phyloP scores from a whole-genome alignment of 768 basidiomycete genomes.

The Panaeolus papilionaceus region DNA sequence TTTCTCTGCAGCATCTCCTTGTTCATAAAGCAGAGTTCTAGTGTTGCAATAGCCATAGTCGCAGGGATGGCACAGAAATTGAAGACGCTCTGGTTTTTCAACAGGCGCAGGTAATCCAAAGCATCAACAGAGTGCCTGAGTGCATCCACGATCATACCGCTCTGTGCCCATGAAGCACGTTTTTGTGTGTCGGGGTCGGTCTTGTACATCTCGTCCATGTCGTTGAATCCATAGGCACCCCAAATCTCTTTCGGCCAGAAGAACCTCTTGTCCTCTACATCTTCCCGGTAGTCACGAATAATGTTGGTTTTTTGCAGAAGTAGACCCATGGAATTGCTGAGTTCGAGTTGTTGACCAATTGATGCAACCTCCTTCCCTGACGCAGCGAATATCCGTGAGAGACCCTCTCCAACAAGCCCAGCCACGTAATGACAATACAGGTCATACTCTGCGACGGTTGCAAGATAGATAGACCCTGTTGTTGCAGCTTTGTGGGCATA shows the following conservation, averaged over 20 bases:
- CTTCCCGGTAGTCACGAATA: conserved; percentile 93
- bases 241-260: conserved; percentile 98
- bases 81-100: conserved; percentile 93
- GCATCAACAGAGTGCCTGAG: conserved; percentile 84
- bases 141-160: conserved; percentile 89
- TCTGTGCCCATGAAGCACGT: conserved; percentile 81
- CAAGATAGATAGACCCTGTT: conserved; percentile 71
- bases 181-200: conserved; percentile 56
- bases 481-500: conserved; percentile 85
- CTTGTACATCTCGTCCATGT: conserved; percentile 69
- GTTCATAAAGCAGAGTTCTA: conserved; percentile 95
- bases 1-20: conserved; percentile 82
- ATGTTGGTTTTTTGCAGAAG: conserved; percentile 98
- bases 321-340: conserved; percentile 95
- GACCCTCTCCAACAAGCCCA: conserved; percentile 95
- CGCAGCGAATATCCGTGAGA: conserved; percentile 86
- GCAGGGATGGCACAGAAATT: conserved; percentile 96
- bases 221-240: conserved; percentile 75
- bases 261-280: conserved; percentile 79
- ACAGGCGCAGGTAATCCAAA: conserved; percentile 86
- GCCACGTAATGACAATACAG: conserved; percentile 99
- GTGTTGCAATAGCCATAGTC: conserved; percentile 94
- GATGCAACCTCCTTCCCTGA: conserved; percentile 81
- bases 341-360: conserved; percentile 81
- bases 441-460: conserved; percentile 86